Evolutionary conservation across 352 stramenopile species (phyloP), one percentile per base, ranked within the genome.

Genomic region (Pythium scleroteichum): DNA sequence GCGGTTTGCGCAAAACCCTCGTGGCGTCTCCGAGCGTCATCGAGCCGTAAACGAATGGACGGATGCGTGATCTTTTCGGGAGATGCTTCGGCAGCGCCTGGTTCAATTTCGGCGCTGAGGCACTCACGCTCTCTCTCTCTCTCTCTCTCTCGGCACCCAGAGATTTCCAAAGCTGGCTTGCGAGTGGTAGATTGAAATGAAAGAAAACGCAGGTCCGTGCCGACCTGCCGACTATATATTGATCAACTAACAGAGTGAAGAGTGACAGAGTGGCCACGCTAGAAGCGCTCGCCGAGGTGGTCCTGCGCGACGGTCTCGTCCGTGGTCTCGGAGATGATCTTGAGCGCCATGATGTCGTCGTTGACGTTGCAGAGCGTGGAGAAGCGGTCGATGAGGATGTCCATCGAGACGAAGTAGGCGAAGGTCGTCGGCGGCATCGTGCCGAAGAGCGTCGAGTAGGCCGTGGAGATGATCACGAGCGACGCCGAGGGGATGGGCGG

Each of bases 321-420:
- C 17, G 82, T 89, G 48, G 74, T 89, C 40, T 89, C 79, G 8
- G 82, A 75, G 39, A 91, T 88, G 33, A 88, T 72, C 59, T 88
- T 87, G 41, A 91, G 74, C 29, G 79, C 82, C 75, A 91, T 87
- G 56, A 87, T 74, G 64, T 92, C 84, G 48, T 90, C 84, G 53
- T 89, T 89, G 7, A 94, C 81, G 50, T 94, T 90, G 68, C 82
- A 87, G 42, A 84, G 64, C 0, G 82, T 84, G n/a, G 66, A 66
- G 33, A 94, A 64, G 47, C 84, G 84, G 26, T 90, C 80, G 10
- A 78, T 68, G 23, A 92, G 62, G 50, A 88, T 87, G 44, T 92
- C 78, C 53, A 87, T 73, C 1, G 82, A 73, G 19, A 87, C 55
- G 41, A 87, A 78, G 5, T 87, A 71, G 14, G 68, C 70, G 59